Evolutionary conservation across 768 basidiomycete genomes (phyloP).

Genomic region (Leccinum incarnatum): DNA sequence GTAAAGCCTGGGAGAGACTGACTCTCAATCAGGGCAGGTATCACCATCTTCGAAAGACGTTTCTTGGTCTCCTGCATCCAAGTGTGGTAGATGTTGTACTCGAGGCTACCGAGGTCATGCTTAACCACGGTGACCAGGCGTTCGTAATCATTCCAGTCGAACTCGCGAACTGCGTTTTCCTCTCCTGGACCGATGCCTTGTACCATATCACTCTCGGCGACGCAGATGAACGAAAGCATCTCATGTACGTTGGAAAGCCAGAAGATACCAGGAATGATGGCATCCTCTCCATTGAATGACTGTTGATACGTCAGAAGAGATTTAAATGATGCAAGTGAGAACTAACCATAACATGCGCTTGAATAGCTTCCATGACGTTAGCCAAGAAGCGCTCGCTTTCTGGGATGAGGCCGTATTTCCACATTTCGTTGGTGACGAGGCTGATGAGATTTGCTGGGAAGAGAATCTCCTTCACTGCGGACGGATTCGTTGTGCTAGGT

Average conservation of each 20-base stretch:
- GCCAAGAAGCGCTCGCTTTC: conserved; percentile 98
- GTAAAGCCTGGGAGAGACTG: conserved; percentile 98
- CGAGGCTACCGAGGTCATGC: conserved; percentile 95
- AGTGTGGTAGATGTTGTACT: conserved; percentile 99
- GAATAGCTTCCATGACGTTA: conserved; percentile 97
- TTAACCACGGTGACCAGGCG: conserved; percentile 96
- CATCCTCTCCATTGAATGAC: conserved; percentile 92
- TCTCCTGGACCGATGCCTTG: conserved; percentile 97
- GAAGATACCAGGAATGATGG: conserved; percentile 94
- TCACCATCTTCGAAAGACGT: conserved; percentile 93
- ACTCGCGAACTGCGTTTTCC: conserved; percentile 86
- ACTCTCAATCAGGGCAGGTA: conserved; percentile 97
- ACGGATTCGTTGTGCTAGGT: conserved; percentile 85
- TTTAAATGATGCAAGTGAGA: background rate
- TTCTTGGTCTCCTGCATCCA: conserved; percentile 99
- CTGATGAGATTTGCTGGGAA: conserved; percentile 99
- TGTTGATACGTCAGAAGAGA: conserved; percentile 28
- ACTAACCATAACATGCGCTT: conserved; percentile 95
- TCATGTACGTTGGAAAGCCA: conserved; percentile 99
- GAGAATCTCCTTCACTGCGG: conserved; percentile 94
- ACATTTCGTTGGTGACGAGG: conserved; percentile 99
- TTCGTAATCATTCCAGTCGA: conserved; percentile 97
- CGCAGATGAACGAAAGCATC: conserved; percentile 97
- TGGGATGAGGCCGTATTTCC: conserved; percentile 96
- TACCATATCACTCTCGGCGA: conserved; percentile 98